phyloP scores from a whole-genome alignment of 2,329 filamentous ascomycete species.

The Metarhizium rileyi region DNA sequence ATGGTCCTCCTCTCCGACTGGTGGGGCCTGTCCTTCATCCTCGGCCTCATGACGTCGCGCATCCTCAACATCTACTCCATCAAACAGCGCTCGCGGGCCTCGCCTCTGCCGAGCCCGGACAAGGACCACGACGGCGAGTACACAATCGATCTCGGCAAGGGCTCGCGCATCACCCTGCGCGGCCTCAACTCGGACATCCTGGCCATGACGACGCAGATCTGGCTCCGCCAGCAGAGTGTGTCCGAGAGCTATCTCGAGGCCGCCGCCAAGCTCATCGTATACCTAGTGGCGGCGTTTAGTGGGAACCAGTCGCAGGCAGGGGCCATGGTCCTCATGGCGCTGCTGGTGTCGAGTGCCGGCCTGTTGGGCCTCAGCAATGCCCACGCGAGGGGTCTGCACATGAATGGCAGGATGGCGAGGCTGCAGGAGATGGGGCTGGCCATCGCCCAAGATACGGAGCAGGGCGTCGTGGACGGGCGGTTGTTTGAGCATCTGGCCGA shows the following conservation, averaged over 20 bases:
- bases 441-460: neutral
- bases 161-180: conserved; percentile 40
- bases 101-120: neutral
- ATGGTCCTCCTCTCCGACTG: conserved; percentile 40
- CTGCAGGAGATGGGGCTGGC: conserved; percentile 10
- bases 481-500: neutral
- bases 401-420: conserved; percentile 39
- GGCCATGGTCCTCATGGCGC: conserved; percentile 38
- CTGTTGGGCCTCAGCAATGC: conserved; percentile 45
- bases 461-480: neutral
- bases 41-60: conserved; percentile 42
- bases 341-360: conserved; percentile 43
- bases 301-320: conserved; percentile 45
- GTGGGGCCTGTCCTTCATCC: conserved; percentile 39
- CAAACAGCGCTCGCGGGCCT: conserved; percentile 33
- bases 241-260: conserved; percentile 43
- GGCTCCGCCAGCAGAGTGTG: conserved; percentile 42
- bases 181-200: conserved; percentile 47
- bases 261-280: conserved; percentile 46
- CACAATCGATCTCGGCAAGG: conserved; percentile 40
- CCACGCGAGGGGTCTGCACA: conserved; percentile 34
- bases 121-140: conserved; percentile 28
- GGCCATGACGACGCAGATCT: conserved; percentile 46
- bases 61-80: conserved; percentile 47
- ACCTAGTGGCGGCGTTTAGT: conserved; percentile 43